Percentiles rank a stretch among this genome's conserved stretches.
Conservation (phyloP, 768 basidiomycete genomes). For the Pulveroboletus sp. region DNA sequence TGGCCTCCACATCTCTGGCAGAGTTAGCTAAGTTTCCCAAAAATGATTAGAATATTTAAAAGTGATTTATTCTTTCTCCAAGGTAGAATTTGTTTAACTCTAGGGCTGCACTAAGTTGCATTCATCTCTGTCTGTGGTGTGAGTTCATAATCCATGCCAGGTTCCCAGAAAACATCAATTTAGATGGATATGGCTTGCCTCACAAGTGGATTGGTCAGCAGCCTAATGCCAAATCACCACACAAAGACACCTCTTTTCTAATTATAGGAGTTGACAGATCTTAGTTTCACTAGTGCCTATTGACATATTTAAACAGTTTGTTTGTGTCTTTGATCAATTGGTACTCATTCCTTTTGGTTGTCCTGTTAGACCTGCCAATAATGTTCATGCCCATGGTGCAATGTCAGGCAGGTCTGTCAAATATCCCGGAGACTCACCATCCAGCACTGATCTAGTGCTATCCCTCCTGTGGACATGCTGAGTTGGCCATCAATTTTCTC, state of each 20-base stretch:
- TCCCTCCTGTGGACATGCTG: constrained; percentile 11
- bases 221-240: constrained; percentile 4
- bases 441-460: constrained; percentile 11
- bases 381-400: constrained; percentile 11
- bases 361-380: constrained; percentile 6
- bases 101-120: too few relatives aligned
- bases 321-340: background rate
- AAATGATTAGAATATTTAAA: too few relatives aligned
- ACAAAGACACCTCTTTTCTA: constrained; percentile 7
- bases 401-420: background rate
- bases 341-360: background rate
- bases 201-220: too few relatives aligned
- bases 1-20: too few relatives aligned
- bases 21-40: too few relatives aligned
- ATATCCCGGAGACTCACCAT: too few relatives aligned
- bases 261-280: constrained; percentile 19
- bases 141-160: constrained; percentile 10
- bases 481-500: constrained; percentile 35
- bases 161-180: too few relatives aligned
- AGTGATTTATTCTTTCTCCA: too few relatives aligned
- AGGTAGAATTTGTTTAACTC: too few relatives aligned
- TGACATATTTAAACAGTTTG: constrained; percentile 11
- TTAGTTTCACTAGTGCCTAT: constrained; percentile 12
- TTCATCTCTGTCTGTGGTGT: too few relatives aligned
- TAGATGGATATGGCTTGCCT: too few relatives aligned